Conservation (phyloP, 495 filamentous ascomycete species). For the Aspergillus carlsbadensis region DNA sequence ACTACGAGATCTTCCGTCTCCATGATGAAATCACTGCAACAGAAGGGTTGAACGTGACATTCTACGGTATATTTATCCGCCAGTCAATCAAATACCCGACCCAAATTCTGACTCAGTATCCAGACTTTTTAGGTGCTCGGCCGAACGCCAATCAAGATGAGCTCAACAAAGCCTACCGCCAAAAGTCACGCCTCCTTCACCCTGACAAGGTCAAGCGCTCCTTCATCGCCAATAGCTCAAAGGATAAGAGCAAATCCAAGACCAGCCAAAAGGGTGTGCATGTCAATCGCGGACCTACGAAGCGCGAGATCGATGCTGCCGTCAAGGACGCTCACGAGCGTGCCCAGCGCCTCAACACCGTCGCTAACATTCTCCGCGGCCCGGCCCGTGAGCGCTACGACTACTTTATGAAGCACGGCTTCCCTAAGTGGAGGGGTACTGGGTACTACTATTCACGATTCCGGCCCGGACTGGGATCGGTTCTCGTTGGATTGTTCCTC, state of each 20-base stretch:
- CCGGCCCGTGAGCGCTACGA: conserved; percentile 83
- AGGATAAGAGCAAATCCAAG: conserved; percentile 56
- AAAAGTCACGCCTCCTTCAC: conserved; percentile 77
- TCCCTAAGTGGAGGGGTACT: conserved; percentile 93
- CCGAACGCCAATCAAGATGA: conserved; percentile 78
- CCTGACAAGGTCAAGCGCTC: conserved; percentile 92
- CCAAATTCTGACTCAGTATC: neutral
- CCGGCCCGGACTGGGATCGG: conserved; percentile 83
- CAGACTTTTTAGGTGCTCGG: conserved; percentile 77
- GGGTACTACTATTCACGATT: conserved; percentile 97
- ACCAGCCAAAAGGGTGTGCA: conserved; percentile 58
- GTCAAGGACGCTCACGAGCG: conserved; percentile 77
- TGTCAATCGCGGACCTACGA: conserved; percentile 67
- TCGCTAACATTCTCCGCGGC: conserved; percentile 82
- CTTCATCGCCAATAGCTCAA: conserved; percentile 70
- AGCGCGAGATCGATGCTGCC: conserved; percentile 68
- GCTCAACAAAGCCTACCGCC: conserved; percentile 89
- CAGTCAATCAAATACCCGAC: neutral
- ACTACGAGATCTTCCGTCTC: conserved; percentile 96
- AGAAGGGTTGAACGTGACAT: conserved; percentile 81
- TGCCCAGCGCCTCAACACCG: conserved; percentile 77
- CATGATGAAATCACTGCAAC: conserved; percentile 75
- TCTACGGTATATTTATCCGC: conserved; percentile 63
- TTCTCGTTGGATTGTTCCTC: conserved; percentile 79
- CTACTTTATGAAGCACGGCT: conserved; percentile 90